Evolutionary conservation across 2,329 filamentous ascomycete species (phyloP), one percentile per base, ranked within the genome.

Genomic region (Diaporthe sp.): DNA sequence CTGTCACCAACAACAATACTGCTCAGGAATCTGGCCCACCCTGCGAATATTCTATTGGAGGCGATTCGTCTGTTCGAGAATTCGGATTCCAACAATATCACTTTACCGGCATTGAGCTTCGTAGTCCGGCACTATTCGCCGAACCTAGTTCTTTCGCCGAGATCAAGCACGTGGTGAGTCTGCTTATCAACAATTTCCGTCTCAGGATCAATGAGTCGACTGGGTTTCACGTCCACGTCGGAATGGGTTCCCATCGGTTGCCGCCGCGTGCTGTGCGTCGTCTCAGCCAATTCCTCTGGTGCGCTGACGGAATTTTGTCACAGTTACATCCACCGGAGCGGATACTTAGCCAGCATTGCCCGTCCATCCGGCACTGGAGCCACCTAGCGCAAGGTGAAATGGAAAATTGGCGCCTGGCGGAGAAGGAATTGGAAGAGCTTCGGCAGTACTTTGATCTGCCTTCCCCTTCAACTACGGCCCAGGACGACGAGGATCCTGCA

Each of bases 391-490:
- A 37, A 25, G 25, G 62, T 34, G 9, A 39, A 3, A 1, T 10
- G 13, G 31, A 53, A 0, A 3, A 25, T 0, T 68, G 44, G 44
- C 46, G 10, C 12, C 12, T 12, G 3, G 17, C 22, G 6, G 62
- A 68, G 19, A 10, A 25, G 37, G n/a, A 42, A 3, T 10, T 19
- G 3, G 22, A 8, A 5, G 31, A 37, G 3, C 1, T 25, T 3
- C 31, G 8, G 9, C 12, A 17, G 1, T 15, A 34, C 25, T 1
- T 49, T 6, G 19, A 22, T 2, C 34, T 22, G 13, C 2, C 34
- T 13, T 5, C 34, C 0, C 7, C 19, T 13, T 13, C 19, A 19
- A 25, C 0, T 3, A 7, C 13, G 22, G 9, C 34, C 13, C 22
- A 8, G 19, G 57, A 60, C 15, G 1, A 1, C 1, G 57, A 60